Base-by-base conservation (phyloP, 306 rosid species). In the Albizia julibrissin region DNA sequence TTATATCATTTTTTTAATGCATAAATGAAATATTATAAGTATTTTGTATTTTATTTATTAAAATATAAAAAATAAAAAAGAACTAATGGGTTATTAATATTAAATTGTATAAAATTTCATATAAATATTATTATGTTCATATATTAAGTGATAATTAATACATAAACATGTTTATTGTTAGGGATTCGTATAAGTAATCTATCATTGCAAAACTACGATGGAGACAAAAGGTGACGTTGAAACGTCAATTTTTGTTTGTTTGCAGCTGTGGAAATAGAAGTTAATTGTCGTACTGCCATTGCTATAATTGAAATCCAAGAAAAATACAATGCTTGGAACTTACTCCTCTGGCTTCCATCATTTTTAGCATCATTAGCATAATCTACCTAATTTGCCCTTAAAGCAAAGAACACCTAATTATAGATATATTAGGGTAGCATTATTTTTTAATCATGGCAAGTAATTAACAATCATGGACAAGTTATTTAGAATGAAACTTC, bases 251-350 rank as follows among this genome's bases (percentile, higher is more conserved):
- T 85, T 86, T 87, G 87, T 82, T 82, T 64, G 71, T 66, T 78
- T 71, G 37, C 71, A 67, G 78, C 75, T 74, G 85, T 74, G 74
- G 78, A 79, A 83, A 83, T 75, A 56, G 40, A 6, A 37, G 78
- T 74, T 44, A 84, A 82, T 43, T 69, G 68, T 56, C 43, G 68
- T 70, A 34, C 44, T 62, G 79, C 75, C 68, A 77, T 85, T 82
- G 82, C 84, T 68, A 67, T 72, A 83, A 89, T 84, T 88, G 66
- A 72, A 85, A 86, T 85, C 87, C 75, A 88, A 88, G 89, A 81
- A 77, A 87, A 43, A 61, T 75, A 72, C 22, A 29, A 74, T 81
- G 85, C 97, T 93, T 93, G 73, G 81, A 90, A 89, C 91, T 84
- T 83, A 93, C 97, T 91, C 94, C 75, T 22, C 75, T 42, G n/a